Evolutionary conservation across 371 early-diverging fungal species (phyloP).

Genomic region (Rhizopus delemar): DNA sequence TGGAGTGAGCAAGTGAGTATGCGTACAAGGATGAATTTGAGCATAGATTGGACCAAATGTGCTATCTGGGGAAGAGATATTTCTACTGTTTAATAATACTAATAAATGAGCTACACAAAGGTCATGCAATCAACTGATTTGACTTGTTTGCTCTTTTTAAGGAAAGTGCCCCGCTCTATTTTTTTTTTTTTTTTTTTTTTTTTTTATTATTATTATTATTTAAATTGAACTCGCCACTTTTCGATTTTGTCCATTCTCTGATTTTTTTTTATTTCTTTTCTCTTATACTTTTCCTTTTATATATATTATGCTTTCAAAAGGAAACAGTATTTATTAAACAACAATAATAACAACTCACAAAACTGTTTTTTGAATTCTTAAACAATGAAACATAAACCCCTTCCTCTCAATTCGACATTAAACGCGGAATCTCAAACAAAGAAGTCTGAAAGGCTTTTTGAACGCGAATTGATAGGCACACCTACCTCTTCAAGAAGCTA

Average conservation of each 20-base stretch:
- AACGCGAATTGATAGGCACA: slow-evolving; percentile 9
- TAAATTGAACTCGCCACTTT: no score
- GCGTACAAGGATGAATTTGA: slow-evolving; percentile 47
- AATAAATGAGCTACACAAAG: slow-evolving; percentile 7
- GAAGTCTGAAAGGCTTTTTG: background rate
- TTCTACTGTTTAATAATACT: slow-evolving; percentile 27
- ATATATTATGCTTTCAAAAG: slow-evolving; percentile 2
- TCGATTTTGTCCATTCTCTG: background rate
- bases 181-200: slow-evolving; percentile 10
- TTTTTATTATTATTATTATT: slow-evolving; percentile 4
- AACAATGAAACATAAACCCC: slow-evolving; percentile 3
- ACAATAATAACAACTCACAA: background rate
- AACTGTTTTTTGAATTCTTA: background rate
- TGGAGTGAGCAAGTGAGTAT: slow-evolving; percentile 63
- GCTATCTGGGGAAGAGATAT: slow-evolving; percentile 50
- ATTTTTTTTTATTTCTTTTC: background rate
- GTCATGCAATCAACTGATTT: slow-evolving; percentile 4
- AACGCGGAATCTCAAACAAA: slow-evolving; percentile 12
- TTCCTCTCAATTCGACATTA: background rate
- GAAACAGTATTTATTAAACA: background rate
- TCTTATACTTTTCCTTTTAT: background rate
- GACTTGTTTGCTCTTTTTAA: background rate
- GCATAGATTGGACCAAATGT: slow-evolving; percentile 48
- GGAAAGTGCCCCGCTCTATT: slow-evolving; percentile 4
- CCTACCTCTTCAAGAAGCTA: slow-evolving; percentile 16